These are phyloP conservation scores for Suillus decipiens DNA, from an alignment of 768 basidiomycete genomes.

Conservation along the genomic window DNA sequence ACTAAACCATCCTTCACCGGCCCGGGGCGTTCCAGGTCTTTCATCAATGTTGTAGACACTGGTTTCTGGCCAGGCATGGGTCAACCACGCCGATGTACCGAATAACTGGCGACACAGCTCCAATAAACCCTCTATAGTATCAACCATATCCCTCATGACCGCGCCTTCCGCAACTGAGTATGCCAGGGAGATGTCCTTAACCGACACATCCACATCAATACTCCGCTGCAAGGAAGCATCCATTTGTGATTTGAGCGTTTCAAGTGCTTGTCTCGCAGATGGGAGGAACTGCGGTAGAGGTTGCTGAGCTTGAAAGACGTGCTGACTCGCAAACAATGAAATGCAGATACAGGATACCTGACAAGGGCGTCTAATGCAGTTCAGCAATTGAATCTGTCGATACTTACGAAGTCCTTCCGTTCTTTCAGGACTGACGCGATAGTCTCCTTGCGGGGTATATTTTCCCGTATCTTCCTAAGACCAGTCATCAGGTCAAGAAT, in stretches of 20 bases:
- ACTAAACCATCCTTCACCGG: slow-evolving; percentile 25
- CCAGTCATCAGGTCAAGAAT: slow-evolving; percentile 46
- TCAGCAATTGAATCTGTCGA: not conserved
- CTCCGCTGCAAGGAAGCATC: slow-evolving; percentile 34
- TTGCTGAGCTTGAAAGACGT: slow-evolving; percentile 47
- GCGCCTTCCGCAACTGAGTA: slow-evolving; percentile 48
- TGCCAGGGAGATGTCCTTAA: slow-evolving; percentile 38
- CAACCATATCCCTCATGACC: slow-evolving; percentile 42
- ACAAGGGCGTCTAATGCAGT: not conserved
- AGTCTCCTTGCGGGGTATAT: slow-evolving; percentile 46
- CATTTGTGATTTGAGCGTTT: slow-evolving; percentile 35
- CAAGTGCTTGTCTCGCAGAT: slow-evolving; percentile 43
- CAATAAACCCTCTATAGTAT: slow-evolving; percentile 43
- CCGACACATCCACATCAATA: slow-evolving; percentile 28
- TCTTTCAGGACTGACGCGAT: slow-evolving; percentile 40
- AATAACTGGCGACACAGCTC: slow-evolving; percentile 43
- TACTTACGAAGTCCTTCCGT: slow-evolving; percentile 43
- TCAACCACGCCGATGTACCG: slow-evolving; percentile 47
- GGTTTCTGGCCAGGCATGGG: slow-evolving; percentile 13
- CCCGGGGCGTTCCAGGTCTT: slow-evolving; percentile 8
- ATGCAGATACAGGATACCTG: slow-evolving; percentile 49
- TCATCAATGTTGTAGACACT: slow-evolving; percentile 1
- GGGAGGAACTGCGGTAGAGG: slow-evolving; percentile 53
- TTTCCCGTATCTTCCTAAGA: slow-evolving; percentile 47
- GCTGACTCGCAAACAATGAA: slow-evolving; percentile 49